A percentile compares a stretch with the other conserved stretches of the same genome.
Conservation (phyloP, 2,329 filamentous ascomycete genomes). For the Fusarium kyushuense region DNA sequence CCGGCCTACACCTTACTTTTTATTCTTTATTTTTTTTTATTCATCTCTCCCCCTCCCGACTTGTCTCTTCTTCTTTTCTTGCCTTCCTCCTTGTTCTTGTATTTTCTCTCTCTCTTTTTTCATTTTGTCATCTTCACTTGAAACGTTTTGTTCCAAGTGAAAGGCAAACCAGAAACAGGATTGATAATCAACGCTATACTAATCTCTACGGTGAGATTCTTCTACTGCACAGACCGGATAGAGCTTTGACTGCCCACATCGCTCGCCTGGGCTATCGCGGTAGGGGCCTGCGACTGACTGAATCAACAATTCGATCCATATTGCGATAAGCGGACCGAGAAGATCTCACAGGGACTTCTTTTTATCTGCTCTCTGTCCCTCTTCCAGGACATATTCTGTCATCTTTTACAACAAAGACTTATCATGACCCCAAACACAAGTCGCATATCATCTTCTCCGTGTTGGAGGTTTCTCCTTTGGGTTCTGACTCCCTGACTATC, state of each 20-base stretch:
- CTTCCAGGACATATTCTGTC: conserved; percentile 31
- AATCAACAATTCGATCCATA: conserved; percentile 17
- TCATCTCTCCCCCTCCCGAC: conserved; percentile 8
- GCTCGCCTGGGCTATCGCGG: conserved; percentile 25
- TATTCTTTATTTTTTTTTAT: conserved; percentile 17
- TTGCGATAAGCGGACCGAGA: conserved; percentile 38
- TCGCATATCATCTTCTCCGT: conserved; percentile 55
- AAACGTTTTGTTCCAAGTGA: conserved; percentile 33
- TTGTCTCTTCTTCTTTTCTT: conserved; percentile 3
- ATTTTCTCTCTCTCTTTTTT: conserved; percentile 1
- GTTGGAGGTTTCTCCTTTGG: conserved; percentile 57
- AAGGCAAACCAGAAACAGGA: conserved; percentile 29
- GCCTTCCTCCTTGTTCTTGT: conserved; percentile 11
- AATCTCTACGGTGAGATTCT: conserved; percentile 29
- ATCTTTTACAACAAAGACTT: conserved; percentile 44
- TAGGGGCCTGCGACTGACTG: conserved; percentile 14
- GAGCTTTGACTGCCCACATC: conserved; percentile 22
- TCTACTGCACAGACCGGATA: conserved; percentile 14
- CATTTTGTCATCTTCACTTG: conserved; percentile 39
- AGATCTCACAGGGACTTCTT: conserved; percentile 24
- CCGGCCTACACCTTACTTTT: not conserved
- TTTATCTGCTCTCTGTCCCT: conserved; percentile 32
- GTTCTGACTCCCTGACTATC: conserved; percentile 55
- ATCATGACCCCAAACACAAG: conserved; percentile 57
- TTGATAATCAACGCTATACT: conserved; percentile 18